phyloP scores from a whole-genome alignment of 495 filamentous ascomycete genomes.

The Aspergillus baeticus region DNA sequence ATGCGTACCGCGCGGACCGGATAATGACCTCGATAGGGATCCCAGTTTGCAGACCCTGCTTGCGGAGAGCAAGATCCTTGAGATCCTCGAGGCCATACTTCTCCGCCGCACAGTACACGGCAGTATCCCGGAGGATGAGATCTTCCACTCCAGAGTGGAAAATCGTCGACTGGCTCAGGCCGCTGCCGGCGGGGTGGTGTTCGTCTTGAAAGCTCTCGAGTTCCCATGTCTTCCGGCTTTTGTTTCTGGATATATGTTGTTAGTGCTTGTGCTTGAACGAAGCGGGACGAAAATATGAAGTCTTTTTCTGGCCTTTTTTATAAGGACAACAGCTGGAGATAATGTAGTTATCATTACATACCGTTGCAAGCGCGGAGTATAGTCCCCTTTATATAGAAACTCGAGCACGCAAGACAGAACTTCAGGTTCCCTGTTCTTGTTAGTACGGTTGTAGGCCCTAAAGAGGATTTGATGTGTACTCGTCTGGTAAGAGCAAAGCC shows the following conservation, averaged over 20 bases:
- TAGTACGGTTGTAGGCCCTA: conserved; percentile 3
- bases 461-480: conserved; percentile 31
- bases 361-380: conserved; percentile 56
- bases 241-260: no score
- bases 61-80: conserved; percentile 83
- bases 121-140: conserved; percentile 80
- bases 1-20: conserved; percentile 86
- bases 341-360: no score
- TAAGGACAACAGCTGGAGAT: no score
- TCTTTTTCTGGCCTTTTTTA: no score
- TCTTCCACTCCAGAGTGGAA: conserved; percentile 66
- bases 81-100: conserved; percentile 82
- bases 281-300: no score
- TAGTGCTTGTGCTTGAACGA: no score
- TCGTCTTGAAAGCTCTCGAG: conserved; percentile 61
- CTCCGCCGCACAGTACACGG: conserved; percentile 87
- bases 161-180: conserved; percentile 71
- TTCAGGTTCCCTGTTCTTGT: conserved; percentile 52
- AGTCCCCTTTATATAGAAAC: conserved; percentile 72
- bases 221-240: conserved; percentile 57
- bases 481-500: conserved; percentile 60
- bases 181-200: conserved; percentile 51
- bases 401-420: conserved; percentile 66
- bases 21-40: conserved; percentile 86
- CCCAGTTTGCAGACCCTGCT: conserved; percentile 85